Base-by-base conservation (phyloP, 2,329 filamentous ascomycete genomes). In the Simplicillium sp. region DNA sequence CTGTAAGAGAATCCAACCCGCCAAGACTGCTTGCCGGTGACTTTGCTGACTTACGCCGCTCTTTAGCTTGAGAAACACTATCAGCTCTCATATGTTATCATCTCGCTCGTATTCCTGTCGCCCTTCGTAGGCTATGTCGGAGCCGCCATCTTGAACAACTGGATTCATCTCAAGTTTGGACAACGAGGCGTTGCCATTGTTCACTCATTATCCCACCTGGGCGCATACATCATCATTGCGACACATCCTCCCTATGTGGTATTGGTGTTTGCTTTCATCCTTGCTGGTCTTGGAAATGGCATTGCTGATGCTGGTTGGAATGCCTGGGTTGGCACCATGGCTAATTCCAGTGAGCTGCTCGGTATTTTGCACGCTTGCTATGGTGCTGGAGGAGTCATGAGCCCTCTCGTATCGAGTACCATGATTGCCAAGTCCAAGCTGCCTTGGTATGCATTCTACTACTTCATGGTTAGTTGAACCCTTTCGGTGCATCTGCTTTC, bases 361-460 rank as follows among this genome's bases (percentile, higher is more conserved):
- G 82, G 82, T 0, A 68, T 85, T 40, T 59, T 87, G 17, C 82
- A 87, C 49, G 80, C 73, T 0, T 74, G 75, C 38, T 88, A 87
- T 50, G 82, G 81, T 0, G 48, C 77, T 1, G 83, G 84, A 0
- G 84, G 80, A 1, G 77, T 82, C 0, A 60, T 87, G 1, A 70
- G 75, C n/a, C 84, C 84, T 0, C 56, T 87, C 3, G 71, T 87
- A 37, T 82, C 83, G 0, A 87, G 84, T 0, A 72, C 71, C 0
- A 75, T 89, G 70, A 76, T 87, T 31, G 78, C 78, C 0, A 77
- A 77, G 50, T 77, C 65, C 0, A 50, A 64, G 6, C 47, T 81
- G 38, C 67, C 67, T 1, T 89, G 84, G 84, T 85, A 81, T 50
- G 65, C 66, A 2, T 88, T 83, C 54, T 89, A 87, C 58, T 87